These are phyloP conservation scores for Trebouxia sp. DNA, from an alignment of 139 green algal genomes.

Conservation along the genomic window DNA sequence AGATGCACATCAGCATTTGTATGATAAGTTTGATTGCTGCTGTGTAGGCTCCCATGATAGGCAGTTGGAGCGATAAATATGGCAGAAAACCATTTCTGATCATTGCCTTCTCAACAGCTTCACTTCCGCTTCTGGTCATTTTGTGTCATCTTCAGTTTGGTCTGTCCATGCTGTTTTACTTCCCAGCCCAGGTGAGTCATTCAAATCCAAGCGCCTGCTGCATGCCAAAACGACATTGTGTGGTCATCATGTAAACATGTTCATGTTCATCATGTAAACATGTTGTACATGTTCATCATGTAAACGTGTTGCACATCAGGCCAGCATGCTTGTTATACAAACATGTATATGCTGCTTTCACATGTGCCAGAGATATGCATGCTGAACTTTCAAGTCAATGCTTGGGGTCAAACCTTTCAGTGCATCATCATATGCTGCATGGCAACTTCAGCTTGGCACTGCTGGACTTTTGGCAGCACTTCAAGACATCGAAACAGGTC, in stretches of 20 bases:
- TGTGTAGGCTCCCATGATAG: conserved; percentile 58
- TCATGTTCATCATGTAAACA: not conserved
- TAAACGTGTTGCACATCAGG: not conserved
- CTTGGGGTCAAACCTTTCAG: not conserved
- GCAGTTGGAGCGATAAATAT: conserved; percentile 66
- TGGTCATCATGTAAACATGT: not conserved
- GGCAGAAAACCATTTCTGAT: conserved; percentile 83
- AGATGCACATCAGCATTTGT: too few species aligned
- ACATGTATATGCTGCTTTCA: not conserved
- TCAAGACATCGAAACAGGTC: not conserved
- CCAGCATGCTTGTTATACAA: not conserved
- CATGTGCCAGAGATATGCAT: not conserved
- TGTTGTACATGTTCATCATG: too few species aligned
- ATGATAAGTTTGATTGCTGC: not conserved
- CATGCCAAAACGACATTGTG: not conserved
- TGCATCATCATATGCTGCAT: not conserved
- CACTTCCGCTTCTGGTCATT: conserved; percentile 52
- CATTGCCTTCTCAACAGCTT: conserved; percentile 37
- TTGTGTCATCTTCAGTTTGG: conserved; percentile 53
- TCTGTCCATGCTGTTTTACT: conserved; percentile 55
- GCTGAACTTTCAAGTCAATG: too few species aligned
- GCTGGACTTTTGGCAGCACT: too few species aligned
- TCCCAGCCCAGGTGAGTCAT: conserved; percentile 32
- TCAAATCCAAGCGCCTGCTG: not conserved
- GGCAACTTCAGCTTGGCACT: too few species aligned